Percentiles rank a stretch among this genome's conserved stretches.
phyloP scores from a whole-genome alignment of 768 basidiomycete species.

The Wakefieldia striispora region DNA sequence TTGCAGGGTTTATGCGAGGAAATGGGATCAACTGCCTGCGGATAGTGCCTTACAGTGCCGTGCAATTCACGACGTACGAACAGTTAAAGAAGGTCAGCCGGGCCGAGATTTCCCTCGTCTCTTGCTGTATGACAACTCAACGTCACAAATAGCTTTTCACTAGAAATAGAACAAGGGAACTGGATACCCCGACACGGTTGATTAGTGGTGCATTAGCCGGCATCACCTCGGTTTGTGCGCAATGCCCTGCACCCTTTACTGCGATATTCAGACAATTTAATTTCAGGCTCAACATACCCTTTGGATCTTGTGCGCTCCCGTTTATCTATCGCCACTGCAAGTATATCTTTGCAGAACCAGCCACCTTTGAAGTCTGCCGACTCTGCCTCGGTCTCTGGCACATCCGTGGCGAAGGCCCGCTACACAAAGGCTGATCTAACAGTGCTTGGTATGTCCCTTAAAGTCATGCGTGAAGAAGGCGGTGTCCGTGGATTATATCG shows the following conservation, averaged over 20 bases:
- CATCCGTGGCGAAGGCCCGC: slow-evolving; percentile 33
- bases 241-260: slow-evolving; percentile 5
- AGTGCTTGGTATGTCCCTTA: slow-evolving; percentile 86
- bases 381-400: slow-evolving; percentile 45
- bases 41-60: slow-evolving; percentile 91
- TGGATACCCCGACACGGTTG: slow-evolving; percentile 88
- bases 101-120: not conserved
- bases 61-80: slow-evolving; percentile 88
- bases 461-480: slow-evolving; percentile 90
- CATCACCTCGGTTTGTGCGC: slow-evolving; percentile 90
- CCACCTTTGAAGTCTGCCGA: slow-evolving; percentile 20
- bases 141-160: slow-evolving; percentile 60
- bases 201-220: slow-evolving; percentile 89
- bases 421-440: slow-evolving; percentile 58
- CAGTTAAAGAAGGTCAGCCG: slow-evolving; percentile 78
- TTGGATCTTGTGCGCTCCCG: slow-evolving; percentile 92
- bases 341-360: slow-evolving; percentile 45
- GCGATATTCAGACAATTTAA: slow-evolving; percentile 8
- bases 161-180: slow-evolving; percentile 59
- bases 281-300: slow-evolving; percentile 80
- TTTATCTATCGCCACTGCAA: slow-evolving; percentile 91
- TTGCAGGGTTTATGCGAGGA: slow-evolving; percentile 90
- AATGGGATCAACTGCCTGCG: slow-evolving; percentile 90
- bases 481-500: slow-evolving; percentile 85
- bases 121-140: slow-evolving; percentile 27